Conservation (phyloP, 108 stramenopile species). For the Stephanodiscus triporus region DNA sequence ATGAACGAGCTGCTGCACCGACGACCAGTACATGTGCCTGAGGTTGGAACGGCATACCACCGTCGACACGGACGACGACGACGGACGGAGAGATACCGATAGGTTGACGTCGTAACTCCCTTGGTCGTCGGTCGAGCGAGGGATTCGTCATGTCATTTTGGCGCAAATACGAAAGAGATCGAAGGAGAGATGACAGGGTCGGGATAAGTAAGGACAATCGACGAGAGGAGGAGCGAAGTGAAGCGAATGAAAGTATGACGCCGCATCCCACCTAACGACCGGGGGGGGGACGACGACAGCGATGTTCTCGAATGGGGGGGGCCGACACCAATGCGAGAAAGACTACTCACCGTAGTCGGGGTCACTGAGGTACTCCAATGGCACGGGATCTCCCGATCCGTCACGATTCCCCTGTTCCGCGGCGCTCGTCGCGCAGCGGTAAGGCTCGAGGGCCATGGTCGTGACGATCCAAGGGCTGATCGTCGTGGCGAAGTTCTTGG, state of each 20-base stretch:
- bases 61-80: slow-evolving; percentile 35
- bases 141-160: neutral
- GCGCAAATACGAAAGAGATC: neutral
- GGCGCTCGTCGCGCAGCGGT: slow-evolving; percentile 61
- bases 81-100: slow-evolving; percentile 66
- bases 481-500: slow-evolving; percentile 92
- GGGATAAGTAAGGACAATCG: slow-evolving; percentile 35
- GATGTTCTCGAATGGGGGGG: neutral
- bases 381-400: slow-evolving; percentile 52
- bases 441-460: slow-evolving; percentile 78
- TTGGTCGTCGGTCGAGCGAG: neutral
- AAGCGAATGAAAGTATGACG: neutral
- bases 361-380: slow-evolving; percentile 81
- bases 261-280: too few species aligned
- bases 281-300: neutral
- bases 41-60: slow-evolving; percentile 78
- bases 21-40: slow-evolving; percentile 87
- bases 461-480: slow-evolving; percentile 93
- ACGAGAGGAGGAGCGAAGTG: neutral
- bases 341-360: slow-evolving; percentile 51
- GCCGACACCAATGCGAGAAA: too few species aligned
- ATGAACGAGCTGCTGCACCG: slow-evolving; percentile 89
- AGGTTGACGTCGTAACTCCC: slow-evolving; percentile 81
- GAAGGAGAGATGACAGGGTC: slow-evolving; percentile 24
- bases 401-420: slow-evolving; percentile 37